Base-by-base conservation (phyloP, 225 moss, liverwort and hornwort species). In the Polytrichum formosum region DNA sequence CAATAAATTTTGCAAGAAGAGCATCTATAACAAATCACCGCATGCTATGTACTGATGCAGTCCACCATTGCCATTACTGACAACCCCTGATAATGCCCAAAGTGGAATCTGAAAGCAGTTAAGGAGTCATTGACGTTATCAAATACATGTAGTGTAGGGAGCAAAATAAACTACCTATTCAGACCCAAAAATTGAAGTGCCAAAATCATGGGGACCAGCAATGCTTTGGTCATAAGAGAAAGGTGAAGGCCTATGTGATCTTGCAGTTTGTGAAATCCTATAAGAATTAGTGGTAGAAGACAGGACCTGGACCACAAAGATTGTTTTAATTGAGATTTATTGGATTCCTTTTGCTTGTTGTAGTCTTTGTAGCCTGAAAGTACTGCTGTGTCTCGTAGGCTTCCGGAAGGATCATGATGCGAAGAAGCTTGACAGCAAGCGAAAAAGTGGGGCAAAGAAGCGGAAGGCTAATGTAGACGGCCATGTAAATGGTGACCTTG, bases 321-420 rank as follows among this genome's bases (percentile, higher is more conserved):
- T 59, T 59, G 6, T 23, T 21, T 9, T 7, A 23, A 59, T 59
- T 23, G 21, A 59, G 59, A 22, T 9, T n/a, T n/a, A 58, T n/a
- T 6, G 4, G 58, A 22, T 58, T 1, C 7, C 7, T 22, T 22
- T 20, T 46, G 17, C 17, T 0, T 28, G 13, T 27, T 63, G 17
- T 5, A 21, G 58, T 58, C 58, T 18, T 22, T 28, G 62, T 23
- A 18, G 59, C 9, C n/a, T 59, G 59, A 58, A 22, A 20, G 23
- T 9, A 58, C 58, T 58, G 30, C 54, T 29, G 10, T 17, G 71
- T 74, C 6, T 54, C 67, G 68, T 78, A 88, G 88, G 75, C 55
- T 85, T 82, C 69, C 80, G 88, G 63, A 80, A 85, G 74, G 88
- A 88, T 61, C 81, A 85, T 74, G 83, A 85, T 53, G 78, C 78